phyloP scores from a whole-genome alignment of 1,139 yeast genomes.

The Kurtzmaniella quercitrusa region DNA sequence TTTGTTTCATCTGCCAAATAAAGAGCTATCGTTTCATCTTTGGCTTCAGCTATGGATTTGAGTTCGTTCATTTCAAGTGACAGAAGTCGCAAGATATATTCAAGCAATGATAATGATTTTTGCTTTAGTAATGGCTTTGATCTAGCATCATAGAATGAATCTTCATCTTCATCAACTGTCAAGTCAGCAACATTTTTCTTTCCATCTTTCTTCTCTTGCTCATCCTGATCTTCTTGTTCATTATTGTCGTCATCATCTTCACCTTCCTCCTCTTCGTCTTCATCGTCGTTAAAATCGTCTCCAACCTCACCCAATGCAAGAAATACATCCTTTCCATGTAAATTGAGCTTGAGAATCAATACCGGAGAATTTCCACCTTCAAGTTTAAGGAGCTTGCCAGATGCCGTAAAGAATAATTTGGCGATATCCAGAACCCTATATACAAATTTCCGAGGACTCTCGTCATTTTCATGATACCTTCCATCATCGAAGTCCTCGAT shows the following conservation, averaged over 20 bases:
- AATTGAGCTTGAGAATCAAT: conserved; percentile 50
- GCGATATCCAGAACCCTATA: conserved; percentile 43
- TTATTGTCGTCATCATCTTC: conserved; percentile 16
- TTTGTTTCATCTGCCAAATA: conserved; percentile 60
- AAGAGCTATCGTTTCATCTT: conserved; percentile 64
- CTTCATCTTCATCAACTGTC: conserved; percentile 18
- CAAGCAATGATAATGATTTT: conserved; percentile 54
- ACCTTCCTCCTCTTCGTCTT: conserved; percentile 23
- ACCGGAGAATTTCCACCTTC: conserved; percentile 70
- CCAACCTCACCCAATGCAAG: conserved; percentile 49
- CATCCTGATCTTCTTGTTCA: conserved; percentile 3
- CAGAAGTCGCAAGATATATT: conserved; percentile 59
- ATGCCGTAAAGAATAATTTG: conserved; percentile 66
- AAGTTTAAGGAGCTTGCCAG: conserved; percentile 62
- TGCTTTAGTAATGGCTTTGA: conserved; percentile 11
- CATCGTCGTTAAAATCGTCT: conserved; percentile 24
- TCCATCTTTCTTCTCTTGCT: not conserved
- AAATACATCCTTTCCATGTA: conserved; percentile 37
- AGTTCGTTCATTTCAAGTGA: conserved; percentile 65
- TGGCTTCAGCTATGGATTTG: conserved; percentile 47
- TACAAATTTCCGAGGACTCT: conserved; percentile 26
- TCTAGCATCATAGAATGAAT: conserved; percentile 11
- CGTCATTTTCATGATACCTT: conserved; percentile 59
- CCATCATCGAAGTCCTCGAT: conserved; percentile 68
- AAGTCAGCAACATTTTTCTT: not conserved